Base-by-base conservation (phyloP, 2,329 filamentous ascomycete species). In the Apiospora pterosperma region DNA sequence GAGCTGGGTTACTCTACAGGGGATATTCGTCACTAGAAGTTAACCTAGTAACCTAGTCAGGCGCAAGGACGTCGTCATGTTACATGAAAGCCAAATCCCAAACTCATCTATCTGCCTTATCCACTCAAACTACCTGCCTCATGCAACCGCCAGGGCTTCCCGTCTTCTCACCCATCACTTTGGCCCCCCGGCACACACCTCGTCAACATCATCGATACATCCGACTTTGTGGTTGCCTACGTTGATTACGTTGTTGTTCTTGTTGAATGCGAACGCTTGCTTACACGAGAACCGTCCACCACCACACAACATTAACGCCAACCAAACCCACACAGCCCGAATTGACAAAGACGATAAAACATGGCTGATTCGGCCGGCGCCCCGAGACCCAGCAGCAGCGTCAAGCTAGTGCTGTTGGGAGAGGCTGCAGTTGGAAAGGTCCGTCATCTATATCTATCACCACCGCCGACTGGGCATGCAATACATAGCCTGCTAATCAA, bases 351-450 rank as follows among this genome's bases (percentile, higher is more conserved):
- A 44, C 39, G 19, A 21, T 62, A 39, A 67, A 71, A 70, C 63
- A 95, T 94, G 92, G 88, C 90, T 76, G 91, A 94, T 77, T 83
- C 88, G 76, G 88, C 87, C 72, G 84, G 86, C 76, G 84, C 89
- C 73, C 91, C 93, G 67, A 99, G 98, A 84, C 96, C 96, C 68
- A 98, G 94, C 85, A 98, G 94, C 89, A 99, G 96, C 83, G 96
- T 99, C 79, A 99, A 99, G 90, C 91, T 99, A 72, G 96, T 99
- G 70, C 88, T 99, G 76, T 90, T 99, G 65, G 96, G 96, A 71
- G 96, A 99, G 83, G 96, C 96, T 69, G 96, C 96, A 67, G 96
- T 99, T 65, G 96, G 96, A 88, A 99, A 99, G 91, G 96, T 97
- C 84, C 67, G 79, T 70, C 48, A 55, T 55, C 48, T 19, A 34